phyloP scores from a whole-genome alignment of 495 filamentous ascomycete species.

The Rusavskia elegans region DNA sequence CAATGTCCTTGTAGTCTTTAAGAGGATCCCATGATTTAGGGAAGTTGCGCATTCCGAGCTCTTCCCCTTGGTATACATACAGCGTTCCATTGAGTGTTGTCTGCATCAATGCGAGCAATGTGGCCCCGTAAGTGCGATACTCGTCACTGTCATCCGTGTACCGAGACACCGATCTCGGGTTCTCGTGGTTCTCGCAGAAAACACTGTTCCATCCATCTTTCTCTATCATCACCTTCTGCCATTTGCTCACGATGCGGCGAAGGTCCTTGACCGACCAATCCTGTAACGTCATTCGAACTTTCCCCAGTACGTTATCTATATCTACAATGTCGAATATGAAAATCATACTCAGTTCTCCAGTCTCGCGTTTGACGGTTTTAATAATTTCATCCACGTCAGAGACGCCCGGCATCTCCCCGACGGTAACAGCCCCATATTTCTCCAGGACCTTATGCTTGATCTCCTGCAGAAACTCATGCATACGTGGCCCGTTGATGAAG shows the following conservation, averaged over 20 bases:
- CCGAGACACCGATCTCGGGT: conserved; percentile 30
- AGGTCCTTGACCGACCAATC: conserved; percentile 28
- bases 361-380: conserved; percentile 26
- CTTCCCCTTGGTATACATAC: conserved; percentile 41
- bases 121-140: conserved; percentile 28
- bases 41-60: conserved; percentile 40
- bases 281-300: conserved; percentile 19
- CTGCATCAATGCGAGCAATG: conserved; percentile 35
- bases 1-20: conserved; percentile 35
- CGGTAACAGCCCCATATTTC: conserved; percentile 42
- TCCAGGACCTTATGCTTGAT: conserved; percentile 40
- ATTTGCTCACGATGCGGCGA: conserved; percentile 30
- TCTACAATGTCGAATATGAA: conserved; percentile 44
- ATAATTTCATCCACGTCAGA: conserved; percentile 30
- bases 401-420: conserved; percentile 50
- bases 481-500: conserved; percentile 41
- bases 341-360: conserved; percentile 40
- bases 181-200: conserved; percentile 39
- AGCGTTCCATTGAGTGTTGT: conserved; percentile 34
- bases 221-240: conserved; percentile 38
- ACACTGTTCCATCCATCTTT: conserved; percentile 41
- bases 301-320: conserved; percentile 25
- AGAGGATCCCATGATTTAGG: conserved; percentile 24
- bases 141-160: conserved; percentile 30
- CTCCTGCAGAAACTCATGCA: conserved; percentile 46